Base-by-base conservation (phyloP, 371 early-diverging fungal genomes). In the Paraphysoderma sedebokerense region DNA sequence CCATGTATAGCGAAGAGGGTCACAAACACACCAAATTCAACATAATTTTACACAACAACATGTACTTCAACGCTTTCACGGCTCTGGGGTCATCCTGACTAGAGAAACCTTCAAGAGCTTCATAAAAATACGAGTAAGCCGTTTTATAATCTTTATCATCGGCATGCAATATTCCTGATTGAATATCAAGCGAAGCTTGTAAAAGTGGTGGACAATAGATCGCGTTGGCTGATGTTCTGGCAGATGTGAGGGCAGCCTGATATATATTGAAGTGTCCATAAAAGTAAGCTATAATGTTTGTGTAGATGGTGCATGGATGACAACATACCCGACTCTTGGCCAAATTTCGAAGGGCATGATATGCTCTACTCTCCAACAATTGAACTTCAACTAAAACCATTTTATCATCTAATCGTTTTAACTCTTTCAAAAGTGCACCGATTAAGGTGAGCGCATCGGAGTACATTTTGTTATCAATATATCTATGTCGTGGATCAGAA, bases 71-170 rank as follows among this genome's bases (percentile, higher is more conserved):
- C 5, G 90, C 92, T 47, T 81, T 66, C 20, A 91, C 74, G 38
- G 90, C 90, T 48, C 82, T 74, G 13, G 80, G 60, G 60, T 86
- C 87, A 23, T 89, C 91, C 53, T 89, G 83, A 30, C 79, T 76
- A 22, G 88, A 72, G 54, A 77, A 87, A 12, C 88, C 88, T 60
- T 98, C 98, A 57, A 96, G 70, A 3, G 97, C 88, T 60, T 98
- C 98, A 57, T 88, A 92, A 66, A 98, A 93, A 76, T 97, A 97
- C 27, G 98, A 93, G 59, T 78, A 93, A 55, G 89, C 97, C 1
- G 97, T 98, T 68, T 92, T 92, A 66, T 91, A 98, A 58, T 98
- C 98, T 67, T 90, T 90, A 51, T 98, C 98, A 58, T 98, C 98
- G 36, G 96, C 86, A 56, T 96, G 93, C 52, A 98, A 73, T 32